Percentiles rank a stretch among this genome's conserved stretches.
These are phyloP conservation scores for Urostyla sp. DNA, from an alignment of 73 alveolate species.

Conservation along the genomic window DNA sequence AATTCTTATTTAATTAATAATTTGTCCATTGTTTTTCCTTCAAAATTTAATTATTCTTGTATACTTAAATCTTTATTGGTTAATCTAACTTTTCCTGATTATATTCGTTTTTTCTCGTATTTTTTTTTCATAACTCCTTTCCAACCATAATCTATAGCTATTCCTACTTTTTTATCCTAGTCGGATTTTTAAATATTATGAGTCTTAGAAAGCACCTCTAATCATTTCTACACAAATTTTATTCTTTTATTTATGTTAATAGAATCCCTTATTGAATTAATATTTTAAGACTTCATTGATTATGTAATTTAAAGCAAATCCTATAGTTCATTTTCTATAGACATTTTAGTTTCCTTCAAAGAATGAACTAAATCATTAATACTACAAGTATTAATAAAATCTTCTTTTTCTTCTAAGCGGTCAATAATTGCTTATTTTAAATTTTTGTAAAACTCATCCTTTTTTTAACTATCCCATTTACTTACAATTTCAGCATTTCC, in stretches of 20 bases:
- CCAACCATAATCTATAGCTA: background rate
- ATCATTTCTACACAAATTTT: background rate
- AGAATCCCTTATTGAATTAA: constrained; percentile 1
- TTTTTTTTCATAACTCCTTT: background rate
- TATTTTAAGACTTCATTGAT: background rate
- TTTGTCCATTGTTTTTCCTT: constrained; percentile 26
- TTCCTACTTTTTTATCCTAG: background rate
- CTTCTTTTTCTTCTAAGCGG: constrained; percentile 38
- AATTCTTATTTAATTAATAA: constrained; percentile 39
- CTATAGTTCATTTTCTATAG: constrained; percentile 45
- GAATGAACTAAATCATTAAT: constrained; percentile 28
- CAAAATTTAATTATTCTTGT: constrained; percentile 25
- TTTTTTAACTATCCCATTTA: background rate
- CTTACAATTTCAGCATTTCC: background rate
- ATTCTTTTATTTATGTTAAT: constrained; percentile 16
- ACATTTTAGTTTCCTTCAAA: constrained; percentile 47
- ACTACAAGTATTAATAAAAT: constrained; percentile 31
- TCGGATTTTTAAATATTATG: background rate
- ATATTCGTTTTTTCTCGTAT: background rate
- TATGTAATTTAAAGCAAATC: constrained; percentile 24
- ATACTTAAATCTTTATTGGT: constrained; percentile 40
- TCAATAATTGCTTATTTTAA: constrained; percentile 46
- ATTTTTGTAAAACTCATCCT: background rate
- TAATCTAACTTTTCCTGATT: background rate
- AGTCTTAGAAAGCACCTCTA: constrained; percentile 2